Evolutionary conservation across 225 moss, liverwort and hornwort species (phyloP), one percentile per base, ranked within the genome.

Genomic region (Climacium dendroides): DNA sequence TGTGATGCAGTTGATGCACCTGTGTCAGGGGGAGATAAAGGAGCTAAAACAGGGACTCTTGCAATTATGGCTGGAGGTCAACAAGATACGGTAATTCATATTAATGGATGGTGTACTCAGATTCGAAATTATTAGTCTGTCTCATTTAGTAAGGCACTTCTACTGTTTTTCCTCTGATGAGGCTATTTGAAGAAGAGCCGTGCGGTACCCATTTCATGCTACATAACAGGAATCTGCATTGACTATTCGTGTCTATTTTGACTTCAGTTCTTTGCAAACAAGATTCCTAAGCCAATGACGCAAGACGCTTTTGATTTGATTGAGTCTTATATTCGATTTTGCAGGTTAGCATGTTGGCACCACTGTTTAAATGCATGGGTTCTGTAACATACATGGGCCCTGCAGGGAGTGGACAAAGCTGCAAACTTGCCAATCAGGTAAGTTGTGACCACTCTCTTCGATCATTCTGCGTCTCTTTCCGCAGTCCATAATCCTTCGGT

Each of bases 11-110:
- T 98, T 58, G 98, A 97, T 87, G 98, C 97, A 87, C 97, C 98
- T 75, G 98, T 98, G 83, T 98, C 98, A 88, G 97, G 97, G 55
- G 98, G 98, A 71, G 96, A 98, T 92, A 98, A 98, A 90, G 97
- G 98, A 93, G 98, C 98, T n/a, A 98, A 94, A 91, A 81, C 94
- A 72, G 97, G 95, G 64, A 94, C 95, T 45, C 92, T 98, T 82
- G 96, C 97, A 79, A 98, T 97, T 81, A 98, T 98, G 98, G 95
- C 95, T 79, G 98, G 97, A 74, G 97, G 98, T 87, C 85, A 87
- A 75, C 70, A 92, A 72, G 90, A 95, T 50, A 93, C 94, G 77
- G 98, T 98, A 94, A 82, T 92, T 77, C 62, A 79, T 78, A 34
- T 78, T 53, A 53, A 53, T 76, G 59, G 34, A 79, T 83, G 71